Evolutionary conservation across 2,329 filamentous ascomycete genomes (phyloP), one percentile per base, ranked within the genome.

Genomic region (Alternaria triticina): DNA sequence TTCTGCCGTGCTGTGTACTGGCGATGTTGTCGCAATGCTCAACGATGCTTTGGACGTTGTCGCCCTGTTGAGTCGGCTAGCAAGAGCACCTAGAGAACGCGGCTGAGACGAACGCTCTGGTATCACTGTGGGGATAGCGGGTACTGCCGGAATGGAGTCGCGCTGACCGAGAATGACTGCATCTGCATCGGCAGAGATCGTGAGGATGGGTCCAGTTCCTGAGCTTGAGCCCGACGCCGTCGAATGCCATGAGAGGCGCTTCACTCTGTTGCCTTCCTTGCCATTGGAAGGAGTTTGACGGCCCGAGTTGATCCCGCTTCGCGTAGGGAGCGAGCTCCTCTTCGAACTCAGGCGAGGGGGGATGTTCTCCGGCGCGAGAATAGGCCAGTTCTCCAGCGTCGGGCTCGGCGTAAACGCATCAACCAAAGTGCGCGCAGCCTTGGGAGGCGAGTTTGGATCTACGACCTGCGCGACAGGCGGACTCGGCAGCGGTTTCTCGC

Each of bases 401-500:
- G 74, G 72, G 7, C 65, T 75, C 6, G 73, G 76, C 13, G 81
- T 78, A 23, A 74, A 74, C 13, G 81, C 81, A 58, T 82, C 81
- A 6, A 83, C 64, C 20, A 83, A 71, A 3, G 77, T 79, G 15
- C 79, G 77, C 27, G 74, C 71, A 30, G 78, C 73, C 63, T 79
- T 81, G 8, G 68, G 70, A 4, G 80, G 80, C 54, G 76, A 80
- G 20, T 67, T 51, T 4, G 69, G 66, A 36, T 76, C 68, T 10
- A 72, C 57, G 5, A 81, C 28, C 13, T 78, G 74, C 23, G 71
- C 76, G 12, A 80, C 58, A 3, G 81, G 81, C 10, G 77, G 76
- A 44, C 78, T 76, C 9, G 81, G 81, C 5, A 83, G 70, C n/a
- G 79, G 76, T 65, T 83, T 83, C 33, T 81, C 65, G 25, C 64